Conservation (phyloP, 805 yeast genomes). For the Diddensiella transvaalensis region DNA sequence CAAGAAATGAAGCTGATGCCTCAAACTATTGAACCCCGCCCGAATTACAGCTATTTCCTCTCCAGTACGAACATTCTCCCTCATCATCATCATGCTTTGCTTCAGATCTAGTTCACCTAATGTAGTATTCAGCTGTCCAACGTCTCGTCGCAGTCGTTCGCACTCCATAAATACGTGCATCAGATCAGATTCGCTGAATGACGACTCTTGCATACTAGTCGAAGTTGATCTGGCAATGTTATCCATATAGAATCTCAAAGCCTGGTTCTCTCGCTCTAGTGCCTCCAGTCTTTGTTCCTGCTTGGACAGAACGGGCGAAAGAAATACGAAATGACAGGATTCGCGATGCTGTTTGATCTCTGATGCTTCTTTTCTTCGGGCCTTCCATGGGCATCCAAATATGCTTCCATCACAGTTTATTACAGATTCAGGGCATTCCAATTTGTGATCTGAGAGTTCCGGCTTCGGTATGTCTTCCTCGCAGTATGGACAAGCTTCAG, state of each 20-base stretch:
- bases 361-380: constrained; percentile 16
- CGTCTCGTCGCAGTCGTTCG: constrained; percentile 35
- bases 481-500: constrained; percentile 16
- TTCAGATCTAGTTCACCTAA: constrained; percentile 33
- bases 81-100: constrained; percentile 32
- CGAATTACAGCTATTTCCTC: constrained; percentile 34
- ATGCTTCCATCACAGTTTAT: constrained; percentile 26
- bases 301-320: constrained; percentile 26
- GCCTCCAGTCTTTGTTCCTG: constrained; percentile 29
- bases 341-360: constrained; percentile 21
- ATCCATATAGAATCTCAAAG: constrained; percentile 30
- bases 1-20: constrained; percentile 36
- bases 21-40: constrained; percentile 32
- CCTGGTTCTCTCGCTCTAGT: constrained; percentile 34
- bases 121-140: constrained; percentile 30
- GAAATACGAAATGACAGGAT: constrained; percentile 27
- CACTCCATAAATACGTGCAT: constrained; percentile 29
- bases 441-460: constrained; percentile 18
- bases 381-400: constrained; percentile 32
- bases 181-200: constrained; percentile 19
- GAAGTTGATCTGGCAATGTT: constrained; percentile 15
- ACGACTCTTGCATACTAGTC: constrained; percentile 6
- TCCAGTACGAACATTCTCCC: constrained; percentile 32
- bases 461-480: constrained; percentile 18
- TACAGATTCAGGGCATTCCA: constrained; percentile 20